phyloP scores from a whole-genome alignment of 257 asterid genomes.

The Solanum chmielewskii region DNA sequence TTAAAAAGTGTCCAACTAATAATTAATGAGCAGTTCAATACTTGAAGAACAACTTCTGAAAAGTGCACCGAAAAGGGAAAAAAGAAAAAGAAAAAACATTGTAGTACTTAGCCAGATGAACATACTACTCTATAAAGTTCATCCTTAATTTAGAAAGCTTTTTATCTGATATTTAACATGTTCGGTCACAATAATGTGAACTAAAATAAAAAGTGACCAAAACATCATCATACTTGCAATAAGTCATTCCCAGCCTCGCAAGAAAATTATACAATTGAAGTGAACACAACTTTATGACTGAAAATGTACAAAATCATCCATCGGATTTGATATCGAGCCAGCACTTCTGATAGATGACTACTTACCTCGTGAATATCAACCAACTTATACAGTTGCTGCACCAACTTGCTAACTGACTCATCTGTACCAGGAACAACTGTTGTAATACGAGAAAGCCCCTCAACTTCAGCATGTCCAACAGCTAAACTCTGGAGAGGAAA shows the following conservation, averaged over 20 bases:
- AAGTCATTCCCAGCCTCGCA: background rate
- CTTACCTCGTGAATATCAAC: constrained; percentile 94
- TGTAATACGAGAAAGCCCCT: constrained; percentile 92
- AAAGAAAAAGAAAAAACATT: background rate
- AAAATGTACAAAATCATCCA: background rate
- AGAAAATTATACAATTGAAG: background rate
- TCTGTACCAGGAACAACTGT: constrained; percentile 98
- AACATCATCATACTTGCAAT: background rate
- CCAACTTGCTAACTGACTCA: constrained; percentile 74
- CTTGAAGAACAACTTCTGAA: background rate
- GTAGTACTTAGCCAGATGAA: background rate
- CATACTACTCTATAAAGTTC: background rate
- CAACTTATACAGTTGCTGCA: constrained; percentile 77
- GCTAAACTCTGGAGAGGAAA: constrained; percentile 72
- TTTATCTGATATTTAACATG: background rate
- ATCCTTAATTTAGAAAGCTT: background rate
- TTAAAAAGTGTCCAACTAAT: background rate
- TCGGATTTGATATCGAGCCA: background rate
- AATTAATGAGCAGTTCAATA: background rate
- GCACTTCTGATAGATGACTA: background rate
- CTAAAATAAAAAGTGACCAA: background rate
- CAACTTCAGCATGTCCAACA: constrained; percentile 93
- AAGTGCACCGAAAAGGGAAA: background rate
- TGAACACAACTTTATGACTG: background rate
- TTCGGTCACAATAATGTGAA: background rate